Evolutionary conservation across 352 stramenopile genomes (phyloP).

Genomic region (Phytophthora tentaculata): DNA sequence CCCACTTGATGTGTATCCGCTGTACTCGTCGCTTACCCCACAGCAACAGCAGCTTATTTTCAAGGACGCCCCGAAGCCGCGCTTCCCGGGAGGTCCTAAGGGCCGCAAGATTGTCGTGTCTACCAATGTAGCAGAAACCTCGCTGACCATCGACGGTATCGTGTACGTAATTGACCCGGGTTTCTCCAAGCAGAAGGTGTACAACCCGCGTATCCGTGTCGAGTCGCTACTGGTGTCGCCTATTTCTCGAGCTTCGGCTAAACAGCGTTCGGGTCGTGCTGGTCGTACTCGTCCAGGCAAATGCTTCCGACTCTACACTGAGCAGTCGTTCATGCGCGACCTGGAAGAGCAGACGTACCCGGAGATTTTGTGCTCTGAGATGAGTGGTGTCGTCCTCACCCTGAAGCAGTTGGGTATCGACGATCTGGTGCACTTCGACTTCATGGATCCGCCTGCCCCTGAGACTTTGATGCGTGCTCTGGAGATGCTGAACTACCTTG

Average conservation of each 20-base stretch:
- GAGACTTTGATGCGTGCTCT: conserved; percentile 99
- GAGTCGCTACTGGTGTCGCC: conserved; percentile 98
- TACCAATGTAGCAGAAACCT: conserved; percentile 99
- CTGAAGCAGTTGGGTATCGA: conserved; percentile 99
- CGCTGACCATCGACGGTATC: conserved; percentile 99
- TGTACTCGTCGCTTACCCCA: conserved; percentile 98
- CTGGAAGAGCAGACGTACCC: conserved; percentile 99
- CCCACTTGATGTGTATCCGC: conserved; percentile 92
- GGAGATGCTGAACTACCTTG: conserved; percentile 98
- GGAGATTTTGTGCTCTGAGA: conserved; percentile 97
- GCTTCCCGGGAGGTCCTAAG: conserved; percentile 80
- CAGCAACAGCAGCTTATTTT: conserved; percentile 99
- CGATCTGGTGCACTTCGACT: conserved; percentile 99
- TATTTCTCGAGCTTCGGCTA: conserved; percentile 96
- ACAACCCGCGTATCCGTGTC: conserved; percentile 98
- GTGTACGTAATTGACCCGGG: conserved; percentile 99
- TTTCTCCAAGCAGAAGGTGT: conserved; percentile 99
- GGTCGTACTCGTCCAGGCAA: conserved; percentile 93
- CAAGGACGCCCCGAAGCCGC: conserved; percentile 94
- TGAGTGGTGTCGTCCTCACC: conserved; percentile 97
- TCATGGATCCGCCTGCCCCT: conserved; percentile 98
- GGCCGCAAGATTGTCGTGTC: conserved; percentile 97
- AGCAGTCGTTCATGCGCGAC: conserved; percentile 97
- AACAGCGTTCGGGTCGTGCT: conserved; percentile 93
- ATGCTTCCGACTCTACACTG: conserved; percentile 98